Conservation (phyloP, 306 rosid genomes). For the Hippophae gyantsensis region DNA sequence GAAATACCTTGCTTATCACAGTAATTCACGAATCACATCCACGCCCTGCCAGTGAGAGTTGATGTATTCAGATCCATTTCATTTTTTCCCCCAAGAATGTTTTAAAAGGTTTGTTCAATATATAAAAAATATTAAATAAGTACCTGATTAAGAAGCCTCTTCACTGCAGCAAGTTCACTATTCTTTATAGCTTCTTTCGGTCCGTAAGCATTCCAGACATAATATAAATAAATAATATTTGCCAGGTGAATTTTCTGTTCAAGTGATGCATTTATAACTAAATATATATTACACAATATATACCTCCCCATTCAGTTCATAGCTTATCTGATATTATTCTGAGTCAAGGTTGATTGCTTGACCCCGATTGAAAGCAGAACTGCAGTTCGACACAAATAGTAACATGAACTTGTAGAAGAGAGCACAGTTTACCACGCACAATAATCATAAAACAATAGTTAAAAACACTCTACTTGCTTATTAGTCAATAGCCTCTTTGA, state of each 20-base stretch:
- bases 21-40: conserved; percentile 59
- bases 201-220: conserved; percentile 47
- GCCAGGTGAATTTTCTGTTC: conserved; percentile 13
- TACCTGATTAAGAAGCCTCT: conserved; percentile 85
- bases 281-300: conserved; percentile 12
- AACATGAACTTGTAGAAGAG: conserved; percentile 8
- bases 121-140: neutral
- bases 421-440: conserved; percentile 7
- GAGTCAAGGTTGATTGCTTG: conserved; percentile 28
- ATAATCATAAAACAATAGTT: conserved; percentile 13
- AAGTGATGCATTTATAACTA: conserved; percentile 7
- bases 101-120: neutral
- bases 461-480: neutral
- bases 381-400: conserved; percentile 24
- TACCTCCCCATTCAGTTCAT: conserved; percentile 91
- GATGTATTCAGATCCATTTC: conserved; percentile 20
- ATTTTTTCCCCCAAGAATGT: too few relatives aligned
- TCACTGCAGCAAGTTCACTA: conserved; percentile 66
- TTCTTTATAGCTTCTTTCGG: conserved; percentile 93
- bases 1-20: conserved; percentile 84
- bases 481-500: too few relatives aligned
- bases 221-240: conserved; percentile 15
- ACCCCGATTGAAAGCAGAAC: conserved; percentile 57
- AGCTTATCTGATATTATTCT: conserved; percentile 37
- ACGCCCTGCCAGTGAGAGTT: conserved; percentile 68